These are phyloP conservation scores for Viola pubescens DNA, from an alignment of 441 rosid genomes.

Conservation along the genomic window DNA sequence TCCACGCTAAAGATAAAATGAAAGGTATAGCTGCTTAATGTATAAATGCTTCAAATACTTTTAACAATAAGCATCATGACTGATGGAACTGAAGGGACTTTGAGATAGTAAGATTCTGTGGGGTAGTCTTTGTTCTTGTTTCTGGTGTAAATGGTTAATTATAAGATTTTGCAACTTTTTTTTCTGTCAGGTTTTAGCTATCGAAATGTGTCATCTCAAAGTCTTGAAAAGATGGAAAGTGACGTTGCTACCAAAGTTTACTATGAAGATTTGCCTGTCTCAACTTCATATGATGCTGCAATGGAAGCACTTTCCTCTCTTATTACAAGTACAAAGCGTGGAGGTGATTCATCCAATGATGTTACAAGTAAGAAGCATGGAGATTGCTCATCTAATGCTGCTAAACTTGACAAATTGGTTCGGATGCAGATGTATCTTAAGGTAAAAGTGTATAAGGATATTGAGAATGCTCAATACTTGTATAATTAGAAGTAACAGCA, in stretches of 20 bases:
- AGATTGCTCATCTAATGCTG: slow-evolving; percentile 28
- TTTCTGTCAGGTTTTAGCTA: slow-evolving; percentile 36
- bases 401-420: slow-evolving; percentile 47
- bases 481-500: slow-evolving; percentile 1
- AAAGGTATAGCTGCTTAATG: slow-evolving; percentile 1
- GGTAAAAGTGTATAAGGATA: slow-evolving; percentile 28
- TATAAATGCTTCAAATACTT: neutral
- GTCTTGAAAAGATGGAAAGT: slow-evolving; percentile 25
- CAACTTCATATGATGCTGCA: slow-evolving; percentile 63
- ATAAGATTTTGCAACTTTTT: slow-evolving; percentile 5
- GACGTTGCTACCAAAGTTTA: slow-evolving; percentile 28
- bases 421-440: slow-evolving; percentile 60
- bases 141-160: slow-evolving; percentile 3
- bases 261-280: slow-evolving; percentile 29
- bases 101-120: neutral
- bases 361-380: slow-evolving; percentile 56
- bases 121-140: slow-evolving; percentile 6
- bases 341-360: slow-evolving; percentile 29
- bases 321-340: slow-evolving; percentile 60
- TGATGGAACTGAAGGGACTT: neutral
- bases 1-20: slow-evolving; percentile 11
- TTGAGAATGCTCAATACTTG: slow-evolving; percentile 5
- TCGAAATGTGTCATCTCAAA: slow-evolving; percentile 30
- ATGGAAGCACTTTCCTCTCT: slow-evolving; percentile 84
- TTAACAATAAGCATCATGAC: neutral